A percentile compares a stretch with the other conserved stretches of the same genome.
Conservation (phyloP, 495 filamentous ascomycete species). For the Haplographium delicatum region DNA sequence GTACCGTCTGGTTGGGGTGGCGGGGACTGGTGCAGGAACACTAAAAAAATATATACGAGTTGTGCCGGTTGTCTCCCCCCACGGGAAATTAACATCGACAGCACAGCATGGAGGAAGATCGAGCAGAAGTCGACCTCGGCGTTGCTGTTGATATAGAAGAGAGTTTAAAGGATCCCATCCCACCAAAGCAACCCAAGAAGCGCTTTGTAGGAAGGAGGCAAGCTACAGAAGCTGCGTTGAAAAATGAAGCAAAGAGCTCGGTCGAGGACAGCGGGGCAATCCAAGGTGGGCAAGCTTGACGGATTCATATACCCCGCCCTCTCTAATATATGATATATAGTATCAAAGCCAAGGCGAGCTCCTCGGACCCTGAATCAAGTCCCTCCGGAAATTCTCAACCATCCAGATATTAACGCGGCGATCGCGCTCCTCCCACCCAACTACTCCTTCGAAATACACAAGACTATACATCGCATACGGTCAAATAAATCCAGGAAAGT, state of each 20-base stretch:
- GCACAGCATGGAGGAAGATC: slow-evolving; percentile 46
- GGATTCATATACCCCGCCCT: too few relatives aligned
- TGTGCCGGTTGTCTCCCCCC: too few relatives aligned
- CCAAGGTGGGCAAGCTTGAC: slow-evolving; percentile 43
- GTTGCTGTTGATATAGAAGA: slow-evolving; percentile 51
- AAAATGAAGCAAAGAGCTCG: slow-evolving; percentile 13
- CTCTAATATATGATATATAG: slow-evolving; percentile 18
- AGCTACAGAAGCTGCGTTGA: slow-evolving; percentile 37
- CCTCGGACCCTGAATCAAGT: slow-evolving; percentile 83
- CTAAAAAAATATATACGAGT: too few relatives aligned
- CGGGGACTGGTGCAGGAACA: too few relatives aligned
- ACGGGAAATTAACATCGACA: neutral
- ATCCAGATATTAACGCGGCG: slow-evolving; percentile 82
- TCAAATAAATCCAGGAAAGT: slow-evolving; percentile 69
- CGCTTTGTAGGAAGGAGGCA: slow-evolving; percentile 70
- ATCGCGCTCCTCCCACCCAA: slow-evolving; percentile 84
- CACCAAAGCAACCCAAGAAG: slow-evolving; percentile 60
- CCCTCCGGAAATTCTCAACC: slow-evolving; percentile 77
- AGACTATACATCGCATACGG: slow-evolving; percentile 93
- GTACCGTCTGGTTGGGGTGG: too few relatives aligned
- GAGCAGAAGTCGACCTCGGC: slow-evolving; percentile 44
- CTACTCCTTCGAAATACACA: slow-evolving; percentile 97
- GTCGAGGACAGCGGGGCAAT: slow-evolving; percentile 63
- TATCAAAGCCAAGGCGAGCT: slow-evolving; percentile 57
- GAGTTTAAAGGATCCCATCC: slow-evolving; percentile 31